Percentiles rank a stretch among this genome's conserved stretches.
These are phyloP conservation scores for Mycena albidolilacea DNA, from an alignment of 768 basidiomycete genomes.

Conservation along the genomic window DNA sequence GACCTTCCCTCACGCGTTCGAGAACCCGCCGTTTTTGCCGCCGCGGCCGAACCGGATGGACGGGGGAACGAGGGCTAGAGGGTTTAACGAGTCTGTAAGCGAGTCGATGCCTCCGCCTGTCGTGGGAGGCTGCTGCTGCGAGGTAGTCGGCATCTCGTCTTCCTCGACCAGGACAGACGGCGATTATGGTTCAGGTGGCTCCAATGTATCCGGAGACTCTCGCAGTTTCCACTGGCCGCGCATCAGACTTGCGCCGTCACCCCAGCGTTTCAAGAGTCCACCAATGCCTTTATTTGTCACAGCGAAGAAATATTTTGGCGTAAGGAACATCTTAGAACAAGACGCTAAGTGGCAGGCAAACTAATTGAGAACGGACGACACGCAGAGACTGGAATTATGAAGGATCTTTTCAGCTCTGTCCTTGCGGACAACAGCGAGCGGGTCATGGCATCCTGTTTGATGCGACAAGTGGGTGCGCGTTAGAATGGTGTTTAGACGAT, in stretches of 20 bases:
- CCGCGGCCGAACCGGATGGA: conserved; percentile 84
- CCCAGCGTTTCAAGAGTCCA: conserved; percentile 83
- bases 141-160: conserved; percentile 31
- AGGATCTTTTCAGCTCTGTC: conserved; percentile 92
- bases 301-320: conserved; percentile 93
- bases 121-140: conserved; percentile 41
- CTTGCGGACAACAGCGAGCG: conserved; percentile 80
- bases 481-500: conserved; percentile 16
- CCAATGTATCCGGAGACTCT: conserved; percentile 8
- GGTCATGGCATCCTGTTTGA: conserved; percentile 91
- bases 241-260: conserved; percentile 86
- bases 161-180: conserved; percentile 43
- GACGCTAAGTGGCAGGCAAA: conserved; percentile 84
- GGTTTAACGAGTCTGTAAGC: conserved; percentile 62
- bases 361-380: conserved; percentile 48
- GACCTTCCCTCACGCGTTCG: conserved; percentile 26
- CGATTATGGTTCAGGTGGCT: not conserved
- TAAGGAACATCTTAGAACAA: conserved; percentile 73
- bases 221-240: conserved; percentile 76
- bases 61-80: conserved; percentile 74
- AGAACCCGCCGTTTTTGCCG: conserved; percentile 70
- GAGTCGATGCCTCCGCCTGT: conserved; percentile 57
- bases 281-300: conserved; percentile 94
- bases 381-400: conserved; percentile 46
- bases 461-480: conserved; percentile 60